A percentile compares a stretch with the other conserved stretches of the same genome.
Evolutionary conservation across 106 monocot genomes (phyloP).

Genomic region (Xerophyta viscosa): DNA sequence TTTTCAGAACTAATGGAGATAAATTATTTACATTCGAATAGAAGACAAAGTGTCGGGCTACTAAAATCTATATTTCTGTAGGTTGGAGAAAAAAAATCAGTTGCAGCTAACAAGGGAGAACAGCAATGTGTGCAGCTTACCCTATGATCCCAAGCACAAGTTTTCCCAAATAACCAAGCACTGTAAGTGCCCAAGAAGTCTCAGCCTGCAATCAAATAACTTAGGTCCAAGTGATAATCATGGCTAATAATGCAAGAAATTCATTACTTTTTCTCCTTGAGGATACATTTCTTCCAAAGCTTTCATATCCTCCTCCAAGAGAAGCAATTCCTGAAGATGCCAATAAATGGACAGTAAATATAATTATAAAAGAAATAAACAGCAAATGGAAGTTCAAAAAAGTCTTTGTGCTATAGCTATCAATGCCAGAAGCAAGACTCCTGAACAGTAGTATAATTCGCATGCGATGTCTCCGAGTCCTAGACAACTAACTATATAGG

Average conservation of each 20-base stretch:
- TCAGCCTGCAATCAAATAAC: constrained; percentile 57
- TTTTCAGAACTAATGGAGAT: too few species aligned
- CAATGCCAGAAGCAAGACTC: too few species aligned
- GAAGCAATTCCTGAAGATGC: constrained; percentile 66
- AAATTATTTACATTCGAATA: too few species aligned
- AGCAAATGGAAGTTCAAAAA: not conserved
- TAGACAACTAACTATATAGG: too few species aligned
- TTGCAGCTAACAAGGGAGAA: too few species aligned
- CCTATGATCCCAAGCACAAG: constrained; percentile 75
- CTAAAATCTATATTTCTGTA: too few species aligned
- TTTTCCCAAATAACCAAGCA: constrained; percentile 84
- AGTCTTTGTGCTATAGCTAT: not conserved
- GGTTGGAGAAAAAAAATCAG: not conserved
- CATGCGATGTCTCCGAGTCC: too few species aligned
- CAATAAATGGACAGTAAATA: not conserved
- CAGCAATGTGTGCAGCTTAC: too few species aligned
- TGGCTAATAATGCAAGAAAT: not conserved
- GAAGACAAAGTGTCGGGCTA: too few species aligned
- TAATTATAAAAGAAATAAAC: not conserved
- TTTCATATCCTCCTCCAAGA: constrained; percentile 92
- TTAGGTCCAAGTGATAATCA: too few species aligned
- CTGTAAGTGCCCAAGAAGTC: constrained; percentile 88
- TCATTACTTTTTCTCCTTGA: constrained; percentile 86
- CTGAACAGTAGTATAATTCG: not conserved
- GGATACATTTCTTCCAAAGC: constrained; percentile 99